phyloP scores from a whole-genome alignment of 2,329 filamentous ascomycete genomes.

The Curvularia verruculosa region DNA sequence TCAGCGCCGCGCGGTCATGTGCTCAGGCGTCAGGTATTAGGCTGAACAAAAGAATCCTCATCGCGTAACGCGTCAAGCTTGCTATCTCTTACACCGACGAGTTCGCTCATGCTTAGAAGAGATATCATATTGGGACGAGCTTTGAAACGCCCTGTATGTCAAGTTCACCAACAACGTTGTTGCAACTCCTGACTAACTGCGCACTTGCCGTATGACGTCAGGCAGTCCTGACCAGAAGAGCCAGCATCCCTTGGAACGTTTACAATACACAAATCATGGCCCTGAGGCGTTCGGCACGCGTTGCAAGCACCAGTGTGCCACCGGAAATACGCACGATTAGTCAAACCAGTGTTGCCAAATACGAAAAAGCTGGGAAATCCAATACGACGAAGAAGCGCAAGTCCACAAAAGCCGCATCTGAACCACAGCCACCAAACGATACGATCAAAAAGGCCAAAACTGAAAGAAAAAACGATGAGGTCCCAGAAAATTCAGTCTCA shows the following conservation, averaged over 20 bases:
- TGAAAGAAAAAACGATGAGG: neutral
- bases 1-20: slow-evolving; percentile 36
- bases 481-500: slow-evolving; percentile 4
- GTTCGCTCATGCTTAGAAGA: slow-evolving; percentile 10
- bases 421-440: slow-evolving; percentile 6
- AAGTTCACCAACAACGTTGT: neutral
- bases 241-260: neutral
- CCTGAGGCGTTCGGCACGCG: slow-evolving; percentile 59
- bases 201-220: slow-evolving; percentile 31
- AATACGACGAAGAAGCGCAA: slow-evolving; percentile 36
- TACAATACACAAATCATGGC: slow-evolving; percentile 51
- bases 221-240: slow-evolving; percentile 12
- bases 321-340: slow-evolving; percentile 25
- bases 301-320: slow-evolving; percentile 42
- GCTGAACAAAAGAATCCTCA: slow-evolving; percentile 10
- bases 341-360: slow-evolving; percentile 16
- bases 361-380: slow-evolving; percentile 18
- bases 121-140: neutral
- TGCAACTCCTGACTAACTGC: slow-evolving; percentile 55
- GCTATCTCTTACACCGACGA: slow-evolving; percentile 1
- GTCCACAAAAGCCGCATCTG: slow-evolving; percentile 11
- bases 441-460: slow-evolving; percentile 2
- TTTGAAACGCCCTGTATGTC: slow-evolving; percentile 10
- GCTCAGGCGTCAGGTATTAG: slow-evolving; percentile 34
- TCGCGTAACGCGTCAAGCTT: slow-evolving; percentile 25